These are phyloP conservation scores for Tephrocybe sp. DNA, from an alignment of 768 basidiomycete genomes.

Conservation along the genomic window DNA sequence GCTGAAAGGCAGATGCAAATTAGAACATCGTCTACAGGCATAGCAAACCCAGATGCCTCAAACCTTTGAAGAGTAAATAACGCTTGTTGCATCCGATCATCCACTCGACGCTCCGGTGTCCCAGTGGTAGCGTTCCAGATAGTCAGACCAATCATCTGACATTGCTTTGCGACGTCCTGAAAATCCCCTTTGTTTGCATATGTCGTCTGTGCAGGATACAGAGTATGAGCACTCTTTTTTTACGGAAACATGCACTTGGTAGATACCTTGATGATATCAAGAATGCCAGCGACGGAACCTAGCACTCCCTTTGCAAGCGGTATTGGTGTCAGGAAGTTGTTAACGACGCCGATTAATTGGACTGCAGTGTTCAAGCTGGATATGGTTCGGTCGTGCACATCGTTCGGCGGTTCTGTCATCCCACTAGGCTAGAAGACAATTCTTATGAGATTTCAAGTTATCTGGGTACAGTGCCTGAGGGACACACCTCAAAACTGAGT, in stretches of 20 bases:
- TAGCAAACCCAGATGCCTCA: not conserved
- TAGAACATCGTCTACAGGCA: not conserved
- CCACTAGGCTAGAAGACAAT: too few species aligned
- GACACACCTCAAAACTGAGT: too few species aligned
- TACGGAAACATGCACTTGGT: not conserved
- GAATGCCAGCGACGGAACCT: constrained; percentile 1
- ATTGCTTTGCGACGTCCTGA: constrained; percentile 9
- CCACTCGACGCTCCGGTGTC: not conserved
- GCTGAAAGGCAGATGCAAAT: not conserved
- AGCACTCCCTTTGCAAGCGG: constrained; percentile 4
- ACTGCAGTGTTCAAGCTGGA: constrained; percentile 8
- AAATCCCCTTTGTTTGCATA: constrained; percentile 8
- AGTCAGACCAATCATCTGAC: constrained; percentile 8
- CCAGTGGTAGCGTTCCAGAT: constrained; percentile 7
- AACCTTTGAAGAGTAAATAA: constrained; percentile 3
- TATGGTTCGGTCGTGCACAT: not conserved
- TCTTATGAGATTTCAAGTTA: too few species aligned
- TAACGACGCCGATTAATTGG: not conserved
- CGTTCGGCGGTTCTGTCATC: too few species aligned
- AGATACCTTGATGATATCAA: constrained; percentile 8
- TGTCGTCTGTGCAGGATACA: not conserved
- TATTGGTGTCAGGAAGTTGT: not conserved
- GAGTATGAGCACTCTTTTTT: not conserved
- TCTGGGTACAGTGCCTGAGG: too few species aligned
- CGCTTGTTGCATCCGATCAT: not conserved